A percentile compares a stretch with the other conserved stretches of the same genome.
Evolutionary conservation across 2,329 filamentous ascomycete species (phyloP).

Genomic region (Talaromyces sp.): DNA sequence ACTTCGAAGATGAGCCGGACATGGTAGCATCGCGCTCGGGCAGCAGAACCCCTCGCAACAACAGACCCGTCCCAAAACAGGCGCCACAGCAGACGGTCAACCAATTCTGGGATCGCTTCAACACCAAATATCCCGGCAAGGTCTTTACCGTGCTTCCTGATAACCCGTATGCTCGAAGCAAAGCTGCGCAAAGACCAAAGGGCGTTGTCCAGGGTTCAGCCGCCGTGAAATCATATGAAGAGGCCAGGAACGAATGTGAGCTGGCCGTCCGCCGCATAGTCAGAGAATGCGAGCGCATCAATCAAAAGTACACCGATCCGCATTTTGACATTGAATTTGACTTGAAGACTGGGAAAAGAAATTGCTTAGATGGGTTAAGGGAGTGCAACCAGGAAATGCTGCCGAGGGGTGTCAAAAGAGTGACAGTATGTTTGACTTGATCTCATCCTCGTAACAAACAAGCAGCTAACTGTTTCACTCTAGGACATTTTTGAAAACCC

Average conservation of each 20-base stretch:
- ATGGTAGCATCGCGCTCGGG: slow-evolving; percentile 26
- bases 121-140: slow-evolving; percentile 64
- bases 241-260: slow-evolving; percentile 63
- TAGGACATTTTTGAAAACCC: slow-evolving; percentile 74
- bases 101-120: slow-evolving; percentile 69
- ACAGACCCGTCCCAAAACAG: slow-evolving; percentile 35
- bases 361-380: slow-evolving; percentile 48
- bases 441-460: not conserved
- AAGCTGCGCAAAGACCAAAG: slow-evolving; percentile 51
- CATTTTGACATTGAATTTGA: slow-evolving; percentile 81
- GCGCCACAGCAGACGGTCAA: slow-evolving; percentile 63
- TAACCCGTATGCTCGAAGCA: slow-evolving; percentile 58
- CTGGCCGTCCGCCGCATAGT: slow-evolving; percentile 55
- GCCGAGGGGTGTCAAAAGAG: slow-evolving; percentile 70
- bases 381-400: slow-evolving; percentile 33
- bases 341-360: slow-evolving; percentile 52
- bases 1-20: slow-evolving; percentile 24
- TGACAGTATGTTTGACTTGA: slow-evolving; percentile 41
- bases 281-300: slow-evolving; percentile 64
- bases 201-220: slow-evolving; percentile 51
- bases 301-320: slow-evolving; percentile 81
- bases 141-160: slow-evolving; percentile 65
- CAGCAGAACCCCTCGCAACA: slow-evolving; percentile 28
- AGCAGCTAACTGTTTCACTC: not conserved
- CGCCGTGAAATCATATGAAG: slow-evolving; percentile 63